Evolutionary conservation across 768 basidiomycete genomes (phyloP), one percentile per base, ranked within the genome.

Genomic region (Sporobolomyces pararoseus): DNA sequence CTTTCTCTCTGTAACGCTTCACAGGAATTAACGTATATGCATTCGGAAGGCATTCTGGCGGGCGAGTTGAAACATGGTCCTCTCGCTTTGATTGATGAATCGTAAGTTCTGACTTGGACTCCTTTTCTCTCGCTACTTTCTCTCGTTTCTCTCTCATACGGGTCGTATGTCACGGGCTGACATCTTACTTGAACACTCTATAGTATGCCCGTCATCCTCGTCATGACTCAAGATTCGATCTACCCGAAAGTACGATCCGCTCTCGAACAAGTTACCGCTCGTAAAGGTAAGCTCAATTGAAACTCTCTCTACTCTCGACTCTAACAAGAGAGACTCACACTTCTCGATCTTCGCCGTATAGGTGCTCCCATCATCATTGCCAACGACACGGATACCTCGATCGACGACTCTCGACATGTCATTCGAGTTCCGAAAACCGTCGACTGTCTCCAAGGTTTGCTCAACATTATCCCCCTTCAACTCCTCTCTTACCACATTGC

Each of bases 1-100:
- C 39, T 42, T 42, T 17, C 17, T 9, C 39, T 42, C 39, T 9
- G 17, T 9, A 9, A 9, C 17, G 39, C 10, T 49, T 46, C 29
- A 4, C 31, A 53, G 61, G 52, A 49, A 39, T 32, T 19, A 31
- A 23, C 34, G 76, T 49, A 74, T 50, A 88, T 90, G 85, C 87
- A 87, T 79, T 86, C 86, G 2, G 87, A 88, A 84, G 89, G 89
- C 78, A 97, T 98, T 79, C 87, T 99, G 65, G 96, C 96, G 29
- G 96, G 96, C 75, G 96, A 99, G 83, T 84, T 99, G 74, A 99
- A 99, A 83, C 96, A 99, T 79, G 96, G 96, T 52, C 96, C 96
- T 64, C 87, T 99, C 65, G 96, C 96, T 63, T 82, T 99, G 75
- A 89, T 99, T 77, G 96, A 99, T 78, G 96, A 98, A 82, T 93